Evolutionary conservation across 1,139 yeast genomes (phyloP), one percentile per base, ranked within the genome.

Genomic region (Debaryomyces psychrophilus): DNA sequence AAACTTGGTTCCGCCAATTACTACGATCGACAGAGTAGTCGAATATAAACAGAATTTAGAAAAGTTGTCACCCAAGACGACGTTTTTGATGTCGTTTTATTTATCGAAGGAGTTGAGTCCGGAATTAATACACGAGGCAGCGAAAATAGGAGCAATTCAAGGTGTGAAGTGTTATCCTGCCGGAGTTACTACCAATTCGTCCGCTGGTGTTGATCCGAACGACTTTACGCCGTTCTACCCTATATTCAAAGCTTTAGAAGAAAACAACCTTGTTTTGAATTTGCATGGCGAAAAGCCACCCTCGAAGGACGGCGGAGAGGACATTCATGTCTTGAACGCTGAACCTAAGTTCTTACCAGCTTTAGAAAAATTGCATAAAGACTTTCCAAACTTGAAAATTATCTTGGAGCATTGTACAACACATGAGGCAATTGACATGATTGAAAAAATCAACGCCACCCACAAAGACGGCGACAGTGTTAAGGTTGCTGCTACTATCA

Each of bases 151-250:
- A 2, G 85, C 85, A 44, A 82, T 90, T 33, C 83, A 87, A 34
- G 96, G 95, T 48, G 87, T 90, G 53, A 95, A 93, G 65, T 90
- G 97, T 65, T 93, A 95, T 63, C 99, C 99, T 26, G 97, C 98
- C 1, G 99, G 99, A 41, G 99, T 95, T 28, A 93, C 99, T 11
- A 93, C 99, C 42, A 95, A 93, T 69, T 89, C 97, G 6, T 69
- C 79, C 44, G 89, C 85, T n/a, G 99, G 99, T 37, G 97, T 93
- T 29, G 93, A 87, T 64, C 95, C 95, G 23, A 89, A 90, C 57
- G 96, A 93, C 60, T 93, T 93, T 65, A 80, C 85, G 44, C 83
- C 79, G 3, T 95, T 90, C 61, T 93, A 90, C 64, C 96, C 97
- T 4, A 77, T 93, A 8, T 93, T 93, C 62, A 79, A 86, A 59